Percentiles rank a stretch among this genome's conserved stretches.
phyloP scores from a whole-genome alignment of 352 stramenopile species.

The Pythium rishiriense region DNA sequence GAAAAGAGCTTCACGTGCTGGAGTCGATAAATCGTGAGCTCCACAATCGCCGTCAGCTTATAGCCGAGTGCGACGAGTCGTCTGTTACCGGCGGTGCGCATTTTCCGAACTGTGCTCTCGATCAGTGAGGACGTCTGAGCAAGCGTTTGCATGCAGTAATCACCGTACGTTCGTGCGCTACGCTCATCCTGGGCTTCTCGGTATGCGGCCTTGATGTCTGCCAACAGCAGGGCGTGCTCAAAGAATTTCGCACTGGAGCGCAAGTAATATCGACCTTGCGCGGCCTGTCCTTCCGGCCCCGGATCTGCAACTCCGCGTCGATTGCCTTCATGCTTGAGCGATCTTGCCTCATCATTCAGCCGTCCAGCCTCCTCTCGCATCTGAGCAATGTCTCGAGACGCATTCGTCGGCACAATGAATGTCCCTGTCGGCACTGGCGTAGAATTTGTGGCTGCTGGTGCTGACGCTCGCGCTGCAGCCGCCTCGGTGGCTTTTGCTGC shows the following conservation, averaged over 20 bases:
- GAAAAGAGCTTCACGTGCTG: constrained; percentile 80
- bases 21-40: constrained; percentile 79
- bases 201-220: constrained; percentile 81
- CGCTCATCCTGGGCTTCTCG: constrained; percentile 62
- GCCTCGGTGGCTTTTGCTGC: constrained; percentile 5
- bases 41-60: constrained; percentile 79
- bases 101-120: constrained; percentile 70
- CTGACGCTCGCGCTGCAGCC: constrained; percentile 16
- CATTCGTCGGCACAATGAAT: constrained; percentile 52
- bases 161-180: constrained; percentile 59
- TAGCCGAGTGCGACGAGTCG: constrained; percentile 78
- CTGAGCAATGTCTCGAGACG: constrained; percentile 49
- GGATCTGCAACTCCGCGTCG: constrained; percentile 45
- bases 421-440: constrained; percentile 17
- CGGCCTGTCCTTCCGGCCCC: constrained; percentile 45
- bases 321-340: constrained; percentile 85
- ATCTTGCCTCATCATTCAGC: constrained; percentile 66
- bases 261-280: constrained; percentile 75
- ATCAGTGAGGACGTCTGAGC: constrained; percentile 78
- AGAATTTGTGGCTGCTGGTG: neutral
- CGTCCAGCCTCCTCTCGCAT: constrained; percentile 48
- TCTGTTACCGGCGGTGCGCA: constrained; percentile 58
- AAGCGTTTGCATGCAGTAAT: constrained; percentile 71
- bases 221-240: constrained; percentile 74
- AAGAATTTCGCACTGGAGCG: constrained; percentile 83